Base-by-base conservation (phyloP, 2,329 filamentous ascomycete species). In the Penicillium olsonii region DNA sequence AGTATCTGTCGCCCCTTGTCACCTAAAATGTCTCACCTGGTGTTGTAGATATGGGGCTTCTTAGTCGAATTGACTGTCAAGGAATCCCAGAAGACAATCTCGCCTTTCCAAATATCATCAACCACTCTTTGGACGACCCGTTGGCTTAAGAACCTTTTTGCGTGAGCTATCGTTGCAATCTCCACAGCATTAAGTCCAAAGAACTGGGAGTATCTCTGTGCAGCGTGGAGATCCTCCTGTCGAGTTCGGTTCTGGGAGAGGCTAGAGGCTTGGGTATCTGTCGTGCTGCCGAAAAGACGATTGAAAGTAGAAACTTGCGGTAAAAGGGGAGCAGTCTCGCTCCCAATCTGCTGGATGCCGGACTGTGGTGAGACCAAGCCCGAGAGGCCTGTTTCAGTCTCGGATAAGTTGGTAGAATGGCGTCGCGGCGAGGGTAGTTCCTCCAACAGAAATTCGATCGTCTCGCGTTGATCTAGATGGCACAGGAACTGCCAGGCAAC, bases 21-120 rank as follows among this genome's bases (percentile, higher is more conserved):
- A 11, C 17, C 22, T n/a, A 2, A 17, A 6, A 7, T 22, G 37
- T 41, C 63, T 53, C 60, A 76, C 69, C 68, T 69, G 56, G 77
- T 74, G 65, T 88, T 88, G 71, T 94, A 95, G 56, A 88, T 83
- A 18, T 87, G 84, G 1, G 90, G 86, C 62, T 84, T 84, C 70
- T 95, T 95, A 49, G 79, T 81, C 0, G 88, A 84, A 61, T 87
- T 76, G 8, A 89, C 80, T 8, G 83, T 86, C n/a, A 95, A 75
- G 5, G 78, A 83, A 52, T 91, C 87, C 90, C 90, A 95, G 68
- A 95, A 94, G 31, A 92, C 82, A 52, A 95, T 90, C 57, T 92
- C 86, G 38, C 90, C 90, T 55, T 85, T 84, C 90, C 90, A 95
- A 45, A 95, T 88, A 41, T 87, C 87, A 38, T 87, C 87, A 54